Conservation (phyloP, 208 protist genomes). For the Acanthamoeba triangularis region DNA sequence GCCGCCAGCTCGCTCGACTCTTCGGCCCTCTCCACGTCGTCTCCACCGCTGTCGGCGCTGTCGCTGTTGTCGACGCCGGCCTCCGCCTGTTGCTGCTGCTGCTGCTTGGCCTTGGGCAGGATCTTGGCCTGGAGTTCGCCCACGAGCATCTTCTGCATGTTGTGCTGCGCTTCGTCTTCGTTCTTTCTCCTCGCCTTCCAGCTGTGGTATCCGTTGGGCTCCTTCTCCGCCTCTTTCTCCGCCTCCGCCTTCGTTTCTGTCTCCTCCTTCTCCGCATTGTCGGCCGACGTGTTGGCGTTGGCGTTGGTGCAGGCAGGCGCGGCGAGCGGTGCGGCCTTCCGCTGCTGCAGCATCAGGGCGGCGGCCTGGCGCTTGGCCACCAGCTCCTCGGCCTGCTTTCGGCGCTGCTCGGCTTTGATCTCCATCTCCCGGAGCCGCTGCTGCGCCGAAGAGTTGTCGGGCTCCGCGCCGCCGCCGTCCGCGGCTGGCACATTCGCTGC, state of each 20-base stretch:
- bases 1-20: not conserved
- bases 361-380: not conserved
- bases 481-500: not conserved
- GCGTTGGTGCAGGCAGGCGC: not conserved
- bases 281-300: not conserved
- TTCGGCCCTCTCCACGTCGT: not conserved
- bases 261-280: not conserved
- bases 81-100: not conserved
- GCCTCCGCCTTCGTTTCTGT: not conserved
- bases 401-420: not conserved
- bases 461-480: not conserved
- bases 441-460: not conserved
- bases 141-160: not conserved
- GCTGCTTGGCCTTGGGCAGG: not conserved
- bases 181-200: not conserved
- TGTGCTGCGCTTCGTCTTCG: not conserved
- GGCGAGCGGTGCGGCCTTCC: not conserved
- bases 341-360: not conserved
- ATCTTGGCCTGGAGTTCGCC: not conserved
- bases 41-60: no score
- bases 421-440: conserved; percentile 44
- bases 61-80: not conserved
- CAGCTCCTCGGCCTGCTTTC: conserved; percentile 13
- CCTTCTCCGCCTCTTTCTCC: no score
- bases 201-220: not conserved